Base-by-base conservation (phyloP, 371 early-diverging fungal species). In the Rhizomucor miehei region DNA sequence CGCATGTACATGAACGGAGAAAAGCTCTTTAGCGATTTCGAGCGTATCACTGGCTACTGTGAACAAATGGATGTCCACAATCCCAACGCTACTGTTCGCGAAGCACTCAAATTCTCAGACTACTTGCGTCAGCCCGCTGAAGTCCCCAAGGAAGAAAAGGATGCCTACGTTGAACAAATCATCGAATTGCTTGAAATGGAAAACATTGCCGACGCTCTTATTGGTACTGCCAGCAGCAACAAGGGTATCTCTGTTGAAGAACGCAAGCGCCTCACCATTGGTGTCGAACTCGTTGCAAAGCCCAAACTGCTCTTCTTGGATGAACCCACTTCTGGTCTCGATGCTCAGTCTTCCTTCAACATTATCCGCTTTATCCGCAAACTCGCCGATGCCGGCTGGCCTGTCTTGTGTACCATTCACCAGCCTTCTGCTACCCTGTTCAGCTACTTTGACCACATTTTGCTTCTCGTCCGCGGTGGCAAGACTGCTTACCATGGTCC, bases 31-130 rank as follows among this genome's bases (percentile, higher is more conserved):
- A 53, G 60, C 40, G 82, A 84, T 49, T 91, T 88, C 73, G 81
- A 85, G 56, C 81, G 86, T 52, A 80, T 81, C 29, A 89, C 89
- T 29, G 90, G 89, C 29, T 92, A 89, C 61, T 85, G 85, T 63
- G 90, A 92, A 60, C 93, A 93, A 67, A 82, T 88, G 75, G 91
- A 90, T 63, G 79, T 90, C 13, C 91, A 87, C 51, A 82, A 83
- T 49, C 85, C 86, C 23, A 66, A 74, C 75, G 70, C 69, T 12
- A 73, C 75, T 46, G 73, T 89, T 12, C 85, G 86, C 57, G 91
- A 91, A 66, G 79, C 88, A 0, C 77, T 91, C 44, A 82, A 75
- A 29, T 90, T 87, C 68, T 87, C 89, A 34, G 90, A 89, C 5
- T 60, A 79, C 34, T 67, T 91, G 39, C 86, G 89, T 45, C 88